Evolutionary conservation across 2,329 filamentous ascomycete genomes (phyloP).

Genomic region (Cytospora chrysosperma): DNA sequence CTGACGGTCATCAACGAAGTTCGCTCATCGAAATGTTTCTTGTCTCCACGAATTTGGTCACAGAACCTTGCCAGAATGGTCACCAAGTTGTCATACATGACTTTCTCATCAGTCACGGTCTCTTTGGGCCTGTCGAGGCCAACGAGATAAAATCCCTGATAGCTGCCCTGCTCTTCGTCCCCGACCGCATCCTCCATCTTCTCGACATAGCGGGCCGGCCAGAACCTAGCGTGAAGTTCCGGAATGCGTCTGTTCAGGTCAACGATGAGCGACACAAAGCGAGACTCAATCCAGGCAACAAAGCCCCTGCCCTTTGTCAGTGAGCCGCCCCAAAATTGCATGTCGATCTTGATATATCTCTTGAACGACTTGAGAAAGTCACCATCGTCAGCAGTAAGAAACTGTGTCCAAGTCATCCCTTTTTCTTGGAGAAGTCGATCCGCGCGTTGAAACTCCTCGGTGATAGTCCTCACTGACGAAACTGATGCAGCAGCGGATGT

Average conservation of each 20-base stretch:
- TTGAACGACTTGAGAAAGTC: slow-evolving; percentile 54
- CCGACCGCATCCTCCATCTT: slow-evolving; percentile 28
- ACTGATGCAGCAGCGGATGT: slow-evolving; percentile 54
- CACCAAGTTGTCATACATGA: slow-evolving; percentile 44
- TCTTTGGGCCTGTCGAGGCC: slow-evolving; percentile 45
- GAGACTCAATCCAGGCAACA: slow-evolving; percentile 64
- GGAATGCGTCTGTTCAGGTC: slow-evolving; percentile 56
- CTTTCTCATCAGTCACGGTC: slow-evolving; percentile 38
- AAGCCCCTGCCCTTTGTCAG: slow-evolving; percentile 53
- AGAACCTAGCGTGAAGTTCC: slow-evolving; percentile 55
- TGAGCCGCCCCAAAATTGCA: slow-evolving; percentile 65
- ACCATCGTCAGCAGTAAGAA: slow-evolving; percentile 37
- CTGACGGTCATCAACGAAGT: slow-evolving; percentile 49
- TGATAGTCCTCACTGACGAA: slow-evolving; percentile 51
- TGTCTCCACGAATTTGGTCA: slow-evolving; percentile 43
- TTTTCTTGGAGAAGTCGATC: slow-evolving; percentile 38
- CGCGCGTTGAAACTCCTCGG: slow-evolving; percentile 51
- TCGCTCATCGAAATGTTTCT: slow-evolving; percentile 48
- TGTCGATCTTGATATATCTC: slow-evolving; percentile 59
- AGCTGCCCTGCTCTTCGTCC: slow-evolving; percentile 42
- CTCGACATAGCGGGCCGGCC: slow-evolving; percentile 60
- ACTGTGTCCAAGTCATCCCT: slow-evolving; percentile 41
- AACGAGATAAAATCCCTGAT: slow-evolving; percentile 61
- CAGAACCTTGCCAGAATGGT: slow-evolving; percentile 49
- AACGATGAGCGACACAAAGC: slow-evolving; percentile 56